These are phyloP conservation scores for Thielaviopsis musarum DNA, from an alignment of 2,329 filamentous ascomycete species.

Conservation along the genomic window DNA sequence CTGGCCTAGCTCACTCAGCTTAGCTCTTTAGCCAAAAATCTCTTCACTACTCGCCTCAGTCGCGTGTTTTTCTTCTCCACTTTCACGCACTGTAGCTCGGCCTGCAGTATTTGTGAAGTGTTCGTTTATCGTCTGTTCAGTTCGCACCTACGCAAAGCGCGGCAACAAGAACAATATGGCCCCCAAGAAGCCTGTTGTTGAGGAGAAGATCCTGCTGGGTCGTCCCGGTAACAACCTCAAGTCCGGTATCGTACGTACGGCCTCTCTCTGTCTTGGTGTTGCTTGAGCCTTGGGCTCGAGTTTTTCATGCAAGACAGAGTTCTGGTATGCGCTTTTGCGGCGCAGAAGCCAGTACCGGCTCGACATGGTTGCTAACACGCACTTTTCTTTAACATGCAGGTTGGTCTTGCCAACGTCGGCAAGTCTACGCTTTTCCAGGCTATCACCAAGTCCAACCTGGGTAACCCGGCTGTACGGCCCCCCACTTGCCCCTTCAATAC, in stretches of 20 bases:
- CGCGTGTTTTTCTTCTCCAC: slow-evolving; percentile 34
- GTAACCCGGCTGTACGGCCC: slow-evolving; percentile 76
- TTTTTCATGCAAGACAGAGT: not conserved
- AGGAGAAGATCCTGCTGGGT: slow-evolving; percentile 94
- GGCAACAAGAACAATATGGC: slow-evolving; percentile 57
- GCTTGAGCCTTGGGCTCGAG: not conserved
- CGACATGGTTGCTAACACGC: not conserved
- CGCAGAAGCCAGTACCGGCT: not conserved
- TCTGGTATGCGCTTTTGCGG: not conserved
- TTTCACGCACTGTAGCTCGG: slow-evolving; percentile 46
- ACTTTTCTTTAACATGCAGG: slow-evolving; percentile 32
- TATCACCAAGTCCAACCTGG: slow-evolving; percentile 92
- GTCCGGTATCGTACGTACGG: slow-evolving; percentile 76
- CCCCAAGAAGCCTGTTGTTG: slow-evolving; percentile 80
- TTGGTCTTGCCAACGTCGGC: slow-evolving; percentile 96
- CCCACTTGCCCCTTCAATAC: slow-evolving; percentile 18
- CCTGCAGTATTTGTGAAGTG: slow-evolving; percentile 29
- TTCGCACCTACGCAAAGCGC: slow-evolving; percentile 38
- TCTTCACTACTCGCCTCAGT: slow-evolving; percentile 23
- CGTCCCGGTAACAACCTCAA: slow-evolving; percentile 95
- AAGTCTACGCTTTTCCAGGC: slow-evolving; percentile 99
- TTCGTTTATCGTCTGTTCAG: slow-evolving; percentile 22
- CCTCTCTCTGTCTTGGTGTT: not conserved
- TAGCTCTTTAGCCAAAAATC: slow-evolving; percentile 3
- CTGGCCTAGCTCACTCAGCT: slow-evolving; percentile 6